Percentiles rank a stretch among this genome's conserved stretches.
Conservation (phyloP, 345 rosid species). For the Populus ilicifolia region DNA sequence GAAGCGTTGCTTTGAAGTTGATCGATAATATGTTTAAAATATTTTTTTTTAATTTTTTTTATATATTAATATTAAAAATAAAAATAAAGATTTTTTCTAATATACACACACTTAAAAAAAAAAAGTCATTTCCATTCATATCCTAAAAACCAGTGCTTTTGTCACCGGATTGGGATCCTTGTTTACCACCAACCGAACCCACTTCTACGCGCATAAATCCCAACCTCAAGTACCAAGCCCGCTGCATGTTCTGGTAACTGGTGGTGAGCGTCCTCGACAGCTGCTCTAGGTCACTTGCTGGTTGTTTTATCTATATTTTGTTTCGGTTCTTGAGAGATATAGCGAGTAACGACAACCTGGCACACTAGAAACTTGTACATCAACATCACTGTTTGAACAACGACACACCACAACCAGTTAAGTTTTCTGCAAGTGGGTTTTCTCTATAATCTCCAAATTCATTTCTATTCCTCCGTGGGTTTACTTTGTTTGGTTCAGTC, state of each 20-base stretch:
- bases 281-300: neutral
- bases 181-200: neutral
- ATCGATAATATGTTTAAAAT: too few species aligned
- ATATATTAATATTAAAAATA: too few species aligned
- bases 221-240: neutral
- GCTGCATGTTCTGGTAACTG: neutral
- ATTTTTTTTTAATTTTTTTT: too few species aligned
- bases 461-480: slow-evolving; percentile 8
- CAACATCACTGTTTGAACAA: neutral
- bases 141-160: neutral
- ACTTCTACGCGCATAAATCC: neutral
- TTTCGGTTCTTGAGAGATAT: neutral
- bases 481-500: neutral
- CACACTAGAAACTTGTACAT: neutral
- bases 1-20: too few species aligned
- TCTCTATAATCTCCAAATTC: neutral
- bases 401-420: neutral
- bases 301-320: neutral
- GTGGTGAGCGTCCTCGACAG: neutral
- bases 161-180: neutral
- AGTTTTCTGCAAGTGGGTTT: slow-evolving; percentile 2
- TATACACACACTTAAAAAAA: too few species aligned
- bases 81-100: too few species aligned
- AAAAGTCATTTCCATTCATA: too few species aligned
- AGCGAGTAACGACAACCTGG: slow-evolving; percentile 7